Conservation (phyloP, 148 eudicot genomes). For the Diospyros kaki region DNA sequence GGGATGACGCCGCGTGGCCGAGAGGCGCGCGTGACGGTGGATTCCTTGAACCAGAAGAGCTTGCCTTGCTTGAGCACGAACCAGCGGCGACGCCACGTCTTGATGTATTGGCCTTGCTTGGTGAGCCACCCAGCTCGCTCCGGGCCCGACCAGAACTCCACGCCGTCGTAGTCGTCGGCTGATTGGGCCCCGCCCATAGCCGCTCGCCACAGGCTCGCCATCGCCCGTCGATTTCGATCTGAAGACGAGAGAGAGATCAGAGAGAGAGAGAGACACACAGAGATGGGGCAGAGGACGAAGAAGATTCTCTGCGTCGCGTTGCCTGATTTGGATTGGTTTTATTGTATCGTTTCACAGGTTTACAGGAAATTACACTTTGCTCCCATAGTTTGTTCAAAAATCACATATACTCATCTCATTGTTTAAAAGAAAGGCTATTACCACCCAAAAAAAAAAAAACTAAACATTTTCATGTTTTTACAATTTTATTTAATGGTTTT, state of each 20-base stretch:
- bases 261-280: too few relatives aligned
- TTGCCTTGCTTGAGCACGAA: slow-evolving; percentile 84
- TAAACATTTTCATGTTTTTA: too few relatives aligned
- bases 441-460: too few relatives aligned
- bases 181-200: slow-evolving; percentile 31
- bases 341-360: too few relatives aligned
- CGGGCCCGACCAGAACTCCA: slow-evolving; percentile 65
- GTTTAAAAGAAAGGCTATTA: too few relatives aligned
- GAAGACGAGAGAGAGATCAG: background rate
- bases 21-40: slow-evolving; percentile 50
- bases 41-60: slow-evolving; percentile 91
- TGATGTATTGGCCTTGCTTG: slow-evolving; percentile 93
- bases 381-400: too few relatives aligned
- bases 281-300: too few relatives aligned
- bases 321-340: too few relatives aligned
- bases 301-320: too few relatives aligned
- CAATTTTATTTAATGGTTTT: too few relatives aligned
- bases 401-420: too few relatives aligned
- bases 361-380: too few relatives aligned
- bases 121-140: slow-evolving; percentile 84
- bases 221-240: slow-evolving; percentile 3
- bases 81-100: slow-evolving; percentile 94
- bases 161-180: slow-evolving; percentile 39
- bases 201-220: slow-evolving; percentile 80
- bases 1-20: slow-evolving; percentile 73